These are phyloP conservation scores for Nigrograna mackinnonii DNA, from an alignment of 2,329 filamentous ascomycete genomes.

Conservation along the genomic window DNA sequence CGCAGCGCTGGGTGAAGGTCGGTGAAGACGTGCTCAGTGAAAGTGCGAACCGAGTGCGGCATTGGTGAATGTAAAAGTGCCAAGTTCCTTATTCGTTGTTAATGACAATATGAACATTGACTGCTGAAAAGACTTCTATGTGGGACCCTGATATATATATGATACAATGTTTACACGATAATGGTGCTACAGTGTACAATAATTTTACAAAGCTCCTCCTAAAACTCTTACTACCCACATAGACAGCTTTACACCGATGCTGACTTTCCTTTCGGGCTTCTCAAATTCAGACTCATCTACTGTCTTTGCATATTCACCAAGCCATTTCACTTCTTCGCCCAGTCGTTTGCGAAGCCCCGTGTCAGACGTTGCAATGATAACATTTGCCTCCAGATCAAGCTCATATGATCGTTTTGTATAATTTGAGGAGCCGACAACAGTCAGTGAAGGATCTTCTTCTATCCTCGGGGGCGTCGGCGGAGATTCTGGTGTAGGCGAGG, in stretches of 20 bases:
- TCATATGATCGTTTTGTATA: conserved; percentile 95
- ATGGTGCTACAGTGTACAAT: no score
- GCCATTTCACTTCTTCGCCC: conserved; percentile 77
- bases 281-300: conserved; percentile 80
- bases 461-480: conserved; percentile 17
- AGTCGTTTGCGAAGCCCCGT: conserved; percentile 70
- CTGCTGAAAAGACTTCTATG: no score
- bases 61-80: no score
- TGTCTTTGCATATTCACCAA: conserved; percentile 72
- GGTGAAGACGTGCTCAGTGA: not conserved
- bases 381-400: conserved; percentile 88
- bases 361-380: conserved; percentile 81
- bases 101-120: no score
- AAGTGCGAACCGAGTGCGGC: no score
- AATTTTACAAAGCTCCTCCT: conserved; percentile 79
- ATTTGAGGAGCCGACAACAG: conserved; percentile 87
- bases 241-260: conserved; percentile 80
- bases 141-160: no score
- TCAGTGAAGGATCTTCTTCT: conserved; percentile 70
- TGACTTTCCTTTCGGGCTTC: conserved; percentile 79
- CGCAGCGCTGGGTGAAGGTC: no score
- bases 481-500: conserved; percentile 32
- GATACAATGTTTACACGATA: no score
- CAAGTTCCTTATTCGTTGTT: no score
- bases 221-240: conserved; percentile 93